These are phyloP conservation scores for Nitzschia sp. DNA, from an alignment of 108 stramenopile species.

Conservation along the genomic window DNA sequence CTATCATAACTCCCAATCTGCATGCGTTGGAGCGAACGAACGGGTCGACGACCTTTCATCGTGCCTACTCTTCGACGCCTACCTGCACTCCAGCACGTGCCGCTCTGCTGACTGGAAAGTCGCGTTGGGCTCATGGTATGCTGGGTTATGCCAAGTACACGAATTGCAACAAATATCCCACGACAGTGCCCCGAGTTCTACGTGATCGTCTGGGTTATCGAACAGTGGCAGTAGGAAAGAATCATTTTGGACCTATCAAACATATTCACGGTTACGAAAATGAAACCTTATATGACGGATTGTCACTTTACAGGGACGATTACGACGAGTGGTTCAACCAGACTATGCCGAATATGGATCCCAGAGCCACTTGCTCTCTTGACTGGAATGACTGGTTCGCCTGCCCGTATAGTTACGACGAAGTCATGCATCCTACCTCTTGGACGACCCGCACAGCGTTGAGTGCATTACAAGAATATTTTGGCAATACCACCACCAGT, in stretches of 20 bases:
- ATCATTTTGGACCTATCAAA: conserved; percentile 40
- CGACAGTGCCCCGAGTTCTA: conserved; percentile 28
- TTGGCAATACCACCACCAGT: conserved; percentile 2
- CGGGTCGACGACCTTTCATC: conserved; percentile 14
- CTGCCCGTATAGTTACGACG: conserved; percentile 36
- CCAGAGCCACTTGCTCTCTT: conserved; percentile 30
- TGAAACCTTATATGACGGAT: conserved; percentile 36
- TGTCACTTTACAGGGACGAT: conserved; percentile 22
- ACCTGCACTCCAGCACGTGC: conserved; percentile 48
- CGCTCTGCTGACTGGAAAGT: conserved; percentile 37
- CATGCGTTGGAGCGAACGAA: background rate
- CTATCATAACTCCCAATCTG: conserved; percentile 30
- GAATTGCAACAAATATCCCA: conserved; percentile 33
- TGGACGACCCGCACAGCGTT: conserved; percentile 38
- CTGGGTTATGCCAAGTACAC: conserved; percentile 24
- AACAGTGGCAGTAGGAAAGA: conserved; percentile 38
- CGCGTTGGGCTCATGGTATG: conserved; percentile 50
- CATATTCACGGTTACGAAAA: conserved; percentile 30
- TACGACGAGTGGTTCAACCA: conserved; percentile 32
- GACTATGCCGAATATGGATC: conserved; percentile 27
- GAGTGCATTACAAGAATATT: background rate
- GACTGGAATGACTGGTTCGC: conserved; percentile 43
- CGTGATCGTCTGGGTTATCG: conserved; percentile 11
- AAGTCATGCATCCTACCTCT: conserved; percentile 41
- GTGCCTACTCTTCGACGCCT: conserved; percentile 40